phyloP scores from a whole-genome alignment of 208 protist species.

The Trypanosomatidae sp. region DNA sequence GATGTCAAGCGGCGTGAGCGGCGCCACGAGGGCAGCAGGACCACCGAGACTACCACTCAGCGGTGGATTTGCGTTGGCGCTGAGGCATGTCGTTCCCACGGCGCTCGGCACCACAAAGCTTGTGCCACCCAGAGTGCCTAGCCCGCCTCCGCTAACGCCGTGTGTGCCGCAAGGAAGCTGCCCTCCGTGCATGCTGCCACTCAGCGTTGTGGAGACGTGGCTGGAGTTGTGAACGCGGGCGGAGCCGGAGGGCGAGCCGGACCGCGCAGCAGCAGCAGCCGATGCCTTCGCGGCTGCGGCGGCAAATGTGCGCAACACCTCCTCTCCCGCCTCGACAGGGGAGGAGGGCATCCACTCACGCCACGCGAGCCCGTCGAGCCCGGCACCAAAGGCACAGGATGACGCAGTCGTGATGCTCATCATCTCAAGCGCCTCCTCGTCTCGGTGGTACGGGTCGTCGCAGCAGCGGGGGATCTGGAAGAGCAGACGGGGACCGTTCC shows the following conservation, averaged over 20 bases:
- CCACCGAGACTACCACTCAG: background rate
- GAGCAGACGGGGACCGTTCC: too few relatives aligned
- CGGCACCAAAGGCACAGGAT: conserved; percentile 51
- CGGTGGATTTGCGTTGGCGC: conserved; percentile 1
- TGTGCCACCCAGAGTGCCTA: background rate
- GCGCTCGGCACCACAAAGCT: background rate
- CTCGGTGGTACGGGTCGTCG: conserved; percentile 58
- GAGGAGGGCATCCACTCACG: conserved; percentile 27
- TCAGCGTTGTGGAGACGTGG: too few relatives aligned
- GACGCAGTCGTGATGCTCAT: conserved; percentile 51
- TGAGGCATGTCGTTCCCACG: too few relatives aligned
- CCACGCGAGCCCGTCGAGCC: conserved; percentile 43
- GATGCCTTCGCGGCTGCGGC: background rate
- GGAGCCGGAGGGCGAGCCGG: background rate
- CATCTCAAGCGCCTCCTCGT: conserved; percentile 51
- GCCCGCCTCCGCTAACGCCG: background rate
- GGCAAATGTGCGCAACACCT: conserved; percentile 1
- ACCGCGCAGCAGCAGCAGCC: background rate
- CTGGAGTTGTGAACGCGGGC: background rate
- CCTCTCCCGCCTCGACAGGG: conserved; percentile 12
- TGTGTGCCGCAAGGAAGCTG: too few relatives aligned
- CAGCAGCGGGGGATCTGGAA: conserved; percentile 33
- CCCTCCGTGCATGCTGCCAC: too few relatives aligned
- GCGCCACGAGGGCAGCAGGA: background rate
- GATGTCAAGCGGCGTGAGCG: background rate